These are phyloP conservation scores for Neonothopanus nambi DNA, from an alignment of 1,284 basidiomycete genomes.

Conservation along the genomic window DNA sequence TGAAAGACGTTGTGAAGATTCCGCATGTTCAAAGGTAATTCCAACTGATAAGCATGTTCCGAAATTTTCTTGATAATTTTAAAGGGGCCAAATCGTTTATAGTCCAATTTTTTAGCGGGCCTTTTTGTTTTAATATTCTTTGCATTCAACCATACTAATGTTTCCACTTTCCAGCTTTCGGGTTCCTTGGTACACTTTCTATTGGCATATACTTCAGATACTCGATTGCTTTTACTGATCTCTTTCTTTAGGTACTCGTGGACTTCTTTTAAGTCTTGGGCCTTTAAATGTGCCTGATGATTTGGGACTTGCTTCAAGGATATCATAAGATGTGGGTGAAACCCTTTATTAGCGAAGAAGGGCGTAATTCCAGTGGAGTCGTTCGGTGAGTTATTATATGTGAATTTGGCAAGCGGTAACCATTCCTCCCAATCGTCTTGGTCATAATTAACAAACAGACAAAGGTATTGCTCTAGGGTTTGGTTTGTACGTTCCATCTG, in stretches of 20 bases:
- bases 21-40: constrained; percentile 11
- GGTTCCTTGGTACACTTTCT: not conserved
- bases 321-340: not conserved
- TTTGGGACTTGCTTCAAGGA: not conserved
- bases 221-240: not conserved
- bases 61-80: constrained; percentile 21
- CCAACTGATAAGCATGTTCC: constrained; percentile 14
- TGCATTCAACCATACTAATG: constrained; percentile 5
- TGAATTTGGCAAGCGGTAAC: no score
- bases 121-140: constrained; percentile 12
- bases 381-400: no score
- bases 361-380: not conserved
- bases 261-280: not conserved
- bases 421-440: no score
- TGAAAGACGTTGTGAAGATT: constrained; percentile 19
- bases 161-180: constrained; percentile 5
- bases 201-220: not conserved
- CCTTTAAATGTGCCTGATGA: no score
- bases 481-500: no score
- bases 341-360: constrained; percentile 10
- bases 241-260: not conserved
- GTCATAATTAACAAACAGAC: no score
- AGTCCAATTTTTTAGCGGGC: constrained; percentile 16
- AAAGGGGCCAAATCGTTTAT: constrained; percentile 14
- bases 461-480: no score